phyloP scores from a whole-genome alignment of 2,329 filamentous ascomycete species.

The Pyrenochaeta sp. region DNA sequence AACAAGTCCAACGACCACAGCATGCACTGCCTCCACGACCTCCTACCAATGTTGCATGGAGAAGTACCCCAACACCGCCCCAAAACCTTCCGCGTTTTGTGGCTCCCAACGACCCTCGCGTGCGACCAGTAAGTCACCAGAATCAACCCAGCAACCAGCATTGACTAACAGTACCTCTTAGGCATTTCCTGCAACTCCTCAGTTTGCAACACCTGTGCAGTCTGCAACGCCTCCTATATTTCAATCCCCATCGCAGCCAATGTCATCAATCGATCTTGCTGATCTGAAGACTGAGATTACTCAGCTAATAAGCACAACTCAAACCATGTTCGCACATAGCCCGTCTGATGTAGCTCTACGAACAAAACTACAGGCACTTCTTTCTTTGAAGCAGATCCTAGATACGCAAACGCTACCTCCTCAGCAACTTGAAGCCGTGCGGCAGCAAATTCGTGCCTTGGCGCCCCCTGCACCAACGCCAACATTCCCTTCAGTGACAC shows the following conservation, averaged over 20 bases:
- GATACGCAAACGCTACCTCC: conserved; percentile 78
- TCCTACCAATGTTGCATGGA: conserved; percentile 65
- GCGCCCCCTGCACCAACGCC: conserved; percentile 61
- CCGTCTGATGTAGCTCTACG: conserved; percentile 78
- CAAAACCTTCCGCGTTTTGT: conserved; percentile 43
- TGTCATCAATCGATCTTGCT: conserved; percentile 54
- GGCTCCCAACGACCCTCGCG: conserved; percentile 43
- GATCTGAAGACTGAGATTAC: conserved; percentile 84
- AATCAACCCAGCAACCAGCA: neutral
- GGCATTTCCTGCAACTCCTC: conserved; percentile 31
- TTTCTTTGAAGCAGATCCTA: conserved; percentile 83
- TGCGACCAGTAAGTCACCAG: conserved; percentile 43
- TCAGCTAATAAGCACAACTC: conserved; percentile 75
- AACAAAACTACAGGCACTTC: conserved; percentile 80
- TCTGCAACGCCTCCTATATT: conserved; percentile 37
- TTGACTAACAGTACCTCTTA: conserved; percentile 14
- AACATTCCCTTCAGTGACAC: conserved; percentile 41
- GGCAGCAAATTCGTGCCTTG: conserved; percentile 82
- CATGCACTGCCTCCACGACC: conserved; percentile 48
- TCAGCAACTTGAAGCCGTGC: conserved; percentile 84
- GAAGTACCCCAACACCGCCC: conserved; percentile 78
- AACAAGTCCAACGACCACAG: conserved; percentile 58
- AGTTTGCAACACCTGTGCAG: conserved; percentile 34
- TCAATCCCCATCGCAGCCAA: conserved; percentile 34
- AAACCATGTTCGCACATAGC: conserved; percentile 76